A percentile compares a stretch with the other conserved stretches of the same genome.
Conservation (phyloP, 305 asterid genomes). For the Solanum hybrid region DNA sequence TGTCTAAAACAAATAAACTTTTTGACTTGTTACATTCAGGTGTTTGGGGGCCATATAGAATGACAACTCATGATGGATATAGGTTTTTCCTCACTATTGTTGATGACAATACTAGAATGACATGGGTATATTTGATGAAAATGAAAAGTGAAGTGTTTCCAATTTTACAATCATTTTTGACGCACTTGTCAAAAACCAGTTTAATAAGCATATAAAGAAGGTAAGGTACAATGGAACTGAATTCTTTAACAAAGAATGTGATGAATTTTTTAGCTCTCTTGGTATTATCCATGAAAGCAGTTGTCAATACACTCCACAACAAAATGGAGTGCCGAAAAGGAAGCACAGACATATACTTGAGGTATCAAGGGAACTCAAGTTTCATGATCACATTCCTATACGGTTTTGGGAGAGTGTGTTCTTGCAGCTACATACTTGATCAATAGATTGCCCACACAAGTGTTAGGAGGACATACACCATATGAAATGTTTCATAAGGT, state of each 20-base stretch:
- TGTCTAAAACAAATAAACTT: too few relatives aligned
- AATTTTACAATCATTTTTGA: too few relatives aligned
- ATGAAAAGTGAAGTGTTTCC: neutral
- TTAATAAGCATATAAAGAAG: neutral
- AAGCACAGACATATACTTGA: neutral
- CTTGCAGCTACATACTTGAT: neutral
- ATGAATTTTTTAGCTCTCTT: neutral
- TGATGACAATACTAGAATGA: neutral
- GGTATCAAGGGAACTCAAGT: neutral
- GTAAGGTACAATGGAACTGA: neutral
- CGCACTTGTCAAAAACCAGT: neutral
- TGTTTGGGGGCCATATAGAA: neutral
- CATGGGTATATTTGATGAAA: neutral
- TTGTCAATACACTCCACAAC: neutral
- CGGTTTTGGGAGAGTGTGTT: neutral
- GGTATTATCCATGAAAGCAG: neutral
- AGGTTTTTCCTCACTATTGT: neutral
- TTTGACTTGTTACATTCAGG: neutral
- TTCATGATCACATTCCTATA: neutral
- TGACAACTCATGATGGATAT: neutral
- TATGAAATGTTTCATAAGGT: too few relatives aligned
- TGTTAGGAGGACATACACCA: neutral
- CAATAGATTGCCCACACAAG: neutral
- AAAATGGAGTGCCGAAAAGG: too few relatives aligned
- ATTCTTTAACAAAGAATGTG: neutral